These are phyloP conservation scores for Xerophyta viscosa DNA, from an alignment of 106 monocot species.

Conservation along the genomic window DNA sequence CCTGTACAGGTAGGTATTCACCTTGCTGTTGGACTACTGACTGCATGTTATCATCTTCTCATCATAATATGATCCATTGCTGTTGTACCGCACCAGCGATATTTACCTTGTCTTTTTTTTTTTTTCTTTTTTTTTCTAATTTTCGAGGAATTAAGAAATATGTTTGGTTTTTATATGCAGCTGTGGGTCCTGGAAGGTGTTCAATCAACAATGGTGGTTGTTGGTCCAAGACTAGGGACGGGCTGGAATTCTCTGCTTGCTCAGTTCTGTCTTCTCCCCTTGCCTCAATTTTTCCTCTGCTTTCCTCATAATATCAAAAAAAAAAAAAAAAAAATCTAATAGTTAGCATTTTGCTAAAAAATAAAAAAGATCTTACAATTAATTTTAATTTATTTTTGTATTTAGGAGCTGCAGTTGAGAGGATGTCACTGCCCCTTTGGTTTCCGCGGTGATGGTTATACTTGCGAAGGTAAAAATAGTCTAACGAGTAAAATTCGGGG, in stretches of 20 bases:
- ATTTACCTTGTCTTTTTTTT: too few relatives aligned
- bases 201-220: slow-evolving; percentile 65
- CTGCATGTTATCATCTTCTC: neutral
- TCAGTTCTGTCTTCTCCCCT: slow-evolving; percentile 35
- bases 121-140: too few relatives aligned
- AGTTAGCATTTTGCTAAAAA: too few relatives aligned
- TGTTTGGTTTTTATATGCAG: slow-evolving; percentile 19
- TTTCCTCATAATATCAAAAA: neutral
- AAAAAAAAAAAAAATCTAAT: neutral
- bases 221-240: slow-evolving; percentile 56
- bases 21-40: neutral
- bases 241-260: slow-evolving; percentile 61
- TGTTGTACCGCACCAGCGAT: too few relatives aligned
- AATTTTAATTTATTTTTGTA: neutral
- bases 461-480: slow-evolving; percentile 63
- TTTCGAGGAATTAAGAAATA: too few relatives aligned
- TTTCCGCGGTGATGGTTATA: slow-evolving; percentile 64
- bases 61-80: too few relatives aligned
- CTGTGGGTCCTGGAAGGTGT: slow-evolving; percentile 88
- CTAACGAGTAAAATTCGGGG: neutral
- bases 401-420: slow-evolving; percentile 36
- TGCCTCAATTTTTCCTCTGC: too few relatives aligned
- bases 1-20: slow-evolving; percentile 49
- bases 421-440: slow-evolving; percentile 82
- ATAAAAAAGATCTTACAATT: too few relatives aligned